These are phyloP conservation scores for Rostrohypoxylon terebratum DNA, from an alignment of 495 filamentous ascomycete species.

Conservation along the genomic window DNA sequence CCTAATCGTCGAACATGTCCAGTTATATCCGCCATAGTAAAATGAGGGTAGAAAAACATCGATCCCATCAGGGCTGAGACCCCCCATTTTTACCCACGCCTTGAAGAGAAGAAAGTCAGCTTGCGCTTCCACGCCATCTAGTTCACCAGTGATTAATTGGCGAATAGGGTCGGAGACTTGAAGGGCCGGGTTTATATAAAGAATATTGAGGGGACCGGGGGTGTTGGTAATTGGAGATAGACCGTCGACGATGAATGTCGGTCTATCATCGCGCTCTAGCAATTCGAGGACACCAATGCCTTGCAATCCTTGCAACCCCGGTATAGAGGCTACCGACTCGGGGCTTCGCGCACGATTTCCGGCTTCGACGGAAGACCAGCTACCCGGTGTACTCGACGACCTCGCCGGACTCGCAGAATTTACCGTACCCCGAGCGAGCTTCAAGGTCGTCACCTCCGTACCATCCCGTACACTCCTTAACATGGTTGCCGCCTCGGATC, in stretches of 20 bases:
- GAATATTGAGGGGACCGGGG: conserved; percentile 63
- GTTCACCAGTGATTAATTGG: conserved; percentile 61
- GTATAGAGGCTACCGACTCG: conserved; percentile 54
- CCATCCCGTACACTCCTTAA: conserved; percentile 65
- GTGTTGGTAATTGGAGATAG: conserved; percentile 63
- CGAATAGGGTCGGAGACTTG: conserved; percentile 61
- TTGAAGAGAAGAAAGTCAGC: conserved; percentile 68
- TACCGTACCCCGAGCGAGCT: conserved; percentile 70
- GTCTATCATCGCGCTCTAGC: conserved; percentile 73
- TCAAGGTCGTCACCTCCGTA: conserved; percentile 70
- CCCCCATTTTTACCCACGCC: conserved; percentile 68
- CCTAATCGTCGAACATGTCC: conserved; percentile 72
- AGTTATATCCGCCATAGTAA: conserved; percentile 67
- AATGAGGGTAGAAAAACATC: conserved; percentile 62
- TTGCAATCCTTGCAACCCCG: conserved; percentile 62
- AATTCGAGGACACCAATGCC: conserved; percentile 72
- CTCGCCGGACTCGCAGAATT: conserved; percentile 60
- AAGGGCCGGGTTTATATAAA: conserved; percentile 71
- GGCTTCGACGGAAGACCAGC: conserved; percentile 58
- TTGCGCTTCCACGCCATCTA: conserved; percentile 50
- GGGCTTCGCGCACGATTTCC: conserved; percentile 54
- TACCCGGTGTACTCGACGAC: conserved; percentile 62
- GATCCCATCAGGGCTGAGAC: conserved; percentile 58
- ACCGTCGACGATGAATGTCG: conserved; percentile 75
- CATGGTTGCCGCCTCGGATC: conserved; percentile 68